Conservation (phyloP, 2,329 filamentous ascomycete genomes). For the Epichloe scottii region DNA sequence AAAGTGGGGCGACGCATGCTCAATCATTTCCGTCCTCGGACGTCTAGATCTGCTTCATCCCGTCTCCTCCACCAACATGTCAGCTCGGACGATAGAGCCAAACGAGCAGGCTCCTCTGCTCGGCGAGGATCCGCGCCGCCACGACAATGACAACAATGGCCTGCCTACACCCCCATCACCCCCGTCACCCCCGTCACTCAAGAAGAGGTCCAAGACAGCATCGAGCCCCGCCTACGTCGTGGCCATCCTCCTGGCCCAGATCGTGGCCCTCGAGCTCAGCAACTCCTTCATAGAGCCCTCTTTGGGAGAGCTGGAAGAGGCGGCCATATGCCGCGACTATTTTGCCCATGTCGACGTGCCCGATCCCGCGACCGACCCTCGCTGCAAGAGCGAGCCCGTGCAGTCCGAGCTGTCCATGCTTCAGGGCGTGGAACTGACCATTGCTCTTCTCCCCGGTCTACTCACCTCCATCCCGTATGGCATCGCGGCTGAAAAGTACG, state of each 20-base stretch:
- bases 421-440: not conserved
- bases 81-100: not conserved
- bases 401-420: not conserved
- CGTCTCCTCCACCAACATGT: not conserved
- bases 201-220: not conserved
- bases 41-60: not conserved
- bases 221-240: not conserved
- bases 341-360: not conserved
- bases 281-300: not conserved
- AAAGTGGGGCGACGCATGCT: too few relatives aligned
- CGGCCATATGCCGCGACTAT: not conserved
- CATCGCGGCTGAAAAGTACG: not conserved
- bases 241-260: not conserved
- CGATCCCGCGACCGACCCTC: too few relatives aligned
- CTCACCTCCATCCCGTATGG: not conserved
- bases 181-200: too few relatives aligned
- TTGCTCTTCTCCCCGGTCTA: not conserved
- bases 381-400: not conserved
- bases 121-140: not conserved
- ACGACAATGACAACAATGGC: not conserved
- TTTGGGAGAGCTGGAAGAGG: not conserved
- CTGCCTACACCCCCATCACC: not conserved
- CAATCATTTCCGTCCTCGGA: too few relatives aligned
- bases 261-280: not conserved
- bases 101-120: not conserved